Conservation (phyloP, 305 asterid species). For the Galium porrigens region DNA sequence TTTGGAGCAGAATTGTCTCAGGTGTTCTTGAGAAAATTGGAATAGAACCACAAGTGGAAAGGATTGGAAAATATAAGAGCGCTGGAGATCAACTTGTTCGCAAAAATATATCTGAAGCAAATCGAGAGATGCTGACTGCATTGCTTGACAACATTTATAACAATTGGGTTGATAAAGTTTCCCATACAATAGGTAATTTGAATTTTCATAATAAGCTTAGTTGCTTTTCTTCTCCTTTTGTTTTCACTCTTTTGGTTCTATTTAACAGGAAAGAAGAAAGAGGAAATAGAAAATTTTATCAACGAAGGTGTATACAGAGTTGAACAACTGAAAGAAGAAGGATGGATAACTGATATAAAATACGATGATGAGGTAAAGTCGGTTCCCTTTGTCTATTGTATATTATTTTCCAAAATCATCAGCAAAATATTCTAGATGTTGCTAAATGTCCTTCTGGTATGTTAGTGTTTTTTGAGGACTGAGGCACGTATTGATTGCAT, state of each 20-base stretch:
- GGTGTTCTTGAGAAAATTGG: slow-evolving; percentile 94
- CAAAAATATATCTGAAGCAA: slow-evolving; percentile 70
- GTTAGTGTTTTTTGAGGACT: not conserved
- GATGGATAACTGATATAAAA: slow-evolving; percentile 92
- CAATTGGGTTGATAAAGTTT: slow-evolving; percentile 69
- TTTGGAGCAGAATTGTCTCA: slow-evolving; percentile 25
- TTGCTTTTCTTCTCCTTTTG: slow-evolving; percentile 12
- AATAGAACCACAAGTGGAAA: slow-evolving; percentile 82
- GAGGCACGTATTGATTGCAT: not conserved
- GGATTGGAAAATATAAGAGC: slow-evolving; percentile 93
- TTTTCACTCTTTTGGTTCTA: not conserved
- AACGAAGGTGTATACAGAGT: slow-evolving; percentile 81
- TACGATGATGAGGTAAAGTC: slow-evolving; percentile 86
- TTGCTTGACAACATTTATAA: slow-evolving; percentile 74
- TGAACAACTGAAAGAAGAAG: slow-evolving; percentile 69
- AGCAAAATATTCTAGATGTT: not conserved
- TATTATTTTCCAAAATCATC: not conserved
- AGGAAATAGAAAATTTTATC: slow-evolving; percentile 66
- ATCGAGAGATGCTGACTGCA: slow-evolving; percentile 82
- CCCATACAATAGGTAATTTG: slow-evolving; percentile 51
- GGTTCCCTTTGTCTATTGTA: slow-evolving; percentile 8
- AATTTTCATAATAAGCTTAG: slow-evolving; percentile 12
- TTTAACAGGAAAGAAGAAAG: slow-evolving; percentile 58
- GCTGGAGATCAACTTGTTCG: slow-evolving; percentile 87
- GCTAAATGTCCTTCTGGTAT: not conserved